These are phyloP conservation scores for Penicillium palitans DNA, from an alignment of 2,329 filamentous ascomycete genomes.

Conservation along the genomic window DNA sequence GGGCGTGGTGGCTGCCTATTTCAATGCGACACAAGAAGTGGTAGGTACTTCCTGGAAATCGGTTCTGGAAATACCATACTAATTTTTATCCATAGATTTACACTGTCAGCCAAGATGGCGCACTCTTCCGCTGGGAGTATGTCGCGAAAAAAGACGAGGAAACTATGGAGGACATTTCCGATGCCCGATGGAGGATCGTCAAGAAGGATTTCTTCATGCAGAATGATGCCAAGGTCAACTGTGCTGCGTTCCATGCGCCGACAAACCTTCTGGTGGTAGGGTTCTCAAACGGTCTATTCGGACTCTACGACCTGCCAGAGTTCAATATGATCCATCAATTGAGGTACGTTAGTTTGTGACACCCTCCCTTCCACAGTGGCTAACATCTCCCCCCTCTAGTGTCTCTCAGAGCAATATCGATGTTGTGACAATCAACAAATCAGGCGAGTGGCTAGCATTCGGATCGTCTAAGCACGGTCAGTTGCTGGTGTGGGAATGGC, in stretches of 20 bases:
- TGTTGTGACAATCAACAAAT: constrained; percentile 88
- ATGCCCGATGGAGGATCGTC: constrained; percentile 87
- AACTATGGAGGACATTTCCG: constrained; percentile 60
- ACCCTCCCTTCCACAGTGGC: not conserved
- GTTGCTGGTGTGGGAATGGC: constrained; percentile 98
- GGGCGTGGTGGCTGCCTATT: constrained; percentile 91
- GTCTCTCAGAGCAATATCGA: constrained; percentile 98
- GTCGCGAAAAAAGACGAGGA: constrained; percentile 63
- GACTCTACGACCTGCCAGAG: constrained; percentile 90
- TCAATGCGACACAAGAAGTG: constrained; percentile 88
- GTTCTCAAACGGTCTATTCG: constrained; percentile 92
- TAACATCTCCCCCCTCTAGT: constrained; percentile 55
- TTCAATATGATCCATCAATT: constrained; percentile 92
- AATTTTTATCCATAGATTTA: constrained; percentile 61
- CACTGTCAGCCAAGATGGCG: constrained; percentile 96
- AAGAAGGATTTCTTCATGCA: constrained; percentile 93
- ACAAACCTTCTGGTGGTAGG: constrained; percentile 94
- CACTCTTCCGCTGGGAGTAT: constrained; percentile 92
- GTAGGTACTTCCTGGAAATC: constrained; percentile 36
- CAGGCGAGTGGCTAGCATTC: constrained; percentile 95
- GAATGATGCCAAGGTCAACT: constrained; percentile 79
- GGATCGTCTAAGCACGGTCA: constrained; percentile 94
- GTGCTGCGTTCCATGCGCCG: constrained; percentile 82
- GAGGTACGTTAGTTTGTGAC: constrained; percentile 40
- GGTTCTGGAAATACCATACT: constrained; percentile 8